Evolutionary conservation across 495 filamentous ascomycete species (phyloP).

Genomic region (Sordaria brevicollis): DNA sequence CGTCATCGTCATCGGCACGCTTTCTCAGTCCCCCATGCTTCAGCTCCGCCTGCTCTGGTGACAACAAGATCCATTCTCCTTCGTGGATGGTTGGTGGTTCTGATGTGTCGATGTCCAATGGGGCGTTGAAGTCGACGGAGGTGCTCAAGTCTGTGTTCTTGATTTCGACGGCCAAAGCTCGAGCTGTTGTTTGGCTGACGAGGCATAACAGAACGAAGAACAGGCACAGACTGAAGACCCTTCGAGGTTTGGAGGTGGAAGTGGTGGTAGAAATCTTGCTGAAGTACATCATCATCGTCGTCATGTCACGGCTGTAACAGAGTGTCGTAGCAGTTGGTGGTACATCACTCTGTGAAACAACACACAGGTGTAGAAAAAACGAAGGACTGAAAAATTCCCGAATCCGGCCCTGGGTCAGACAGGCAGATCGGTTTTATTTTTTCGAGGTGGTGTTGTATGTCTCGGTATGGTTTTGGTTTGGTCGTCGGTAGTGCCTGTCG

Average conservation of each 20-base stretch:
- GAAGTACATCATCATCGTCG: constrained; percentile 1
- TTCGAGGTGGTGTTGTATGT: no score
- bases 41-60: constrained; percentile 20
- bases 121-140: background rate
- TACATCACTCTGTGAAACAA: constrained; percentile 20
- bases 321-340: constrained; percentile 5
- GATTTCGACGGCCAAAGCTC: constrained; percentile 20
- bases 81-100: constrained; percentile 19
- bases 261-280: background rate
- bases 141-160: background rate
- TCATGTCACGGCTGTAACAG: constrained; percentile 15
- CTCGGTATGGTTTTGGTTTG: background rate
- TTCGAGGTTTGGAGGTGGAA: no score
- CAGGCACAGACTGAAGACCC: background rate
- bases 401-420: constrained; percentile 19
- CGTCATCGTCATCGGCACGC: constrained; percentile 1
- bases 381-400: constrained; percentile 15
- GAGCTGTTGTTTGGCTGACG: constrained; percentile 18
- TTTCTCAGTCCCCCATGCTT: constrained; percentile 7
- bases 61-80: constrained; percentile 30
- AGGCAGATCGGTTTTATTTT: constrained; percentile 13
- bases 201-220: constrained; percentile 24
- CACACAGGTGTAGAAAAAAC: constrained; percentile 2
- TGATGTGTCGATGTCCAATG: constrained; percentile 24
- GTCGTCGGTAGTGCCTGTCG: background rate